These are phyloP conservation scores for Pleurotus cornucopiae DNA, from an alignment of 768 basidiomycete species.

Conservation along the genomic window DNA sequence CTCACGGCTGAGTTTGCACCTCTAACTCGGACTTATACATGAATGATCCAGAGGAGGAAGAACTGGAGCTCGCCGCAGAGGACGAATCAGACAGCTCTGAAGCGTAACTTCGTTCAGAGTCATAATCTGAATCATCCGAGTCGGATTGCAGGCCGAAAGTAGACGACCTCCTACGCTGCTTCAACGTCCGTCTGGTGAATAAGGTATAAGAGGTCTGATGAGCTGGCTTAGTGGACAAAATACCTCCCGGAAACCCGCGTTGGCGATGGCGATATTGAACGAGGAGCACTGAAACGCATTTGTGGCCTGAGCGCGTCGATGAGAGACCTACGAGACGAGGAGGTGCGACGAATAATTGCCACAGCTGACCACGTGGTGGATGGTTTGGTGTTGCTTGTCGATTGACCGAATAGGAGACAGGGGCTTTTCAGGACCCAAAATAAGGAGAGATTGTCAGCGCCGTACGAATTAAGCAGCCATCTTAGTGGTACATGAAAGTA, in stretches of 20 bases:
- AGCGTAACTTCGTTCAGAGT: slow-evolving; percentile 22
- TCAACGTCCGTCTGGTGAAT: slow-evolving; percentile 1
- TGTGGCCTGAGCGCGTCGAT: too few relatives aligned
- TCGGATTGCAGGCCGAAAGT: slow-evolving; percentile 45
- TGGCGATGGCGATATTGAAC: slow-evolving; percentile 48
- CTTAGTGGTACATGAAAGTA: background rate
- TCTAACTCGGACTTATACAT: slow-evolving; percentile 41
- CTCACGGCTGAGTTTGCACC: slow-evolving; percentile 31
- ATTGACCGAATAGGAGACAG: background rate
- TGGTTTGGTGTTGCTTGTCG: background rate
- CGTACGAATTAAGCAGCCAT: background rate
- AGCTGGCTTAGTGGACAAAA: background rate
- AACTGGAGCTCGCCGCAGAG: slow-evolving; percentile 12
- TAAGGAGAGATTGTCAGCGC: background rate
- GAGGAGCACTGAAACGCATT: slow-evolving; percentile 55
- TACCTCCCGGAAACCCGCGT: background rate
- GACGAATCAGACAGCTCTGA: slow-evolving; percentile 21
- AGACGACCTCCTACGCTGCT: slow-evolving; percentile 33
- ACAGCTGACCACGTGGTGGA: slow-evolving; percentile 1
- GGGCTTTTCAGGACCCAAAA: too few relatives aligned
- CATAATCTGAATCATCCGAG: slow-evolving; percentile 42
- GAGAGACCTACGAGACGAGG: too few relatives aligned
- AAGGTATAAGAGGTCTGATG: background rate
- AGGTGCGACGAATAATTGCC: background rate
- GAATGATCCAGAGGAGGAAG: slow-evolving; percentile 31